Evolutionary conservation across 169 alveolate genomes (phyloP).

Genomic region (Sarcocystis neurona): DNA sequence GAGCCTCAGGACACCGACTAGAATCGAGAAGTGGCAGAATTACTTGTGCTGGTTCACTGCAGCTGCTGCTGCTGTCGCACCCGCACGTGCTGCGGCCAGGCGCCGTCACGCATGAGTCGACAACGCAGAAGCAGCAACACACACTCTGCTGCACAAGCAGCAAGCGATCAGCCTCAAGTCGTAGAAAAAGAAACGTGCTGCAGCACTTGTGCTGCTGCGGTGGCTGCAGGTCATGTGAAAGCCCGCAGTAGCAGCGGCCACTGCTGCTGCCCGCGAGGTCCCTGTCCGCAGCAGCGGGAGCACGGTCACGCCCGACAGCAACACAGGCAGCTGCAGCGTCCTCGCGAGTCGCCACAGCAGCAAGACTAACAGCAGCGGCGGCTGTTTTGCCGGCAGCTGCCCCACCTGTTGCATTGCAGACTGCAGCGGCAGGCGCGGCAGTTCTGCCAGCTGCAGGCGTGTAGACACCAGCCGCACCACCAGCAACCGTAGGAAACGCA

Average conservation of each 20-base stretch:
- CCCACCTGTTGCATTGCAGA: too few relatives aligned
- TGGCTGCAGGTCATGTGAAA: background rate
- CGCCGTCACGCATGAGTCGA: background rate
- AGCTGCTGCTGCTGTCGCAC: constrained; percentile 10
- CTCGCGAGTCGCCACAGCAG: too few relatives aligned
- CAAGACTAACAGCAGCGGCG: too few relatives aligned
- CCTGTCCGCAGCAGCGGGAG: too few relatives aligned
- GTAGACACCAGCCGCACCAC: too few relatives aligned
- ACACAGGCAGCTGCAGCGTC: too few relatives aligned
- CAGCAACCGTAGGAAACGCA: too few relatives aligned
- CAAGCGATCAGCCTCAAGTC: background rate
- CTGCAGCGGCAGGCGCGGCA: too few relatives aligned
- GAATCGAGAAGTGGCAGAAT: too few relatives aligned
- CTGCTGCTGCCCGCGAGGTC: background rate
- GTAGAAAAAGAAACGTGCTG: background rate
- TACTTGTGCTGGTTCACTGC: background rate
- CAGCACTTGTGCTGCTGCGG: background rate
- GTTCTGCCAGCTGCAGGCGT: too few relatives aligned
- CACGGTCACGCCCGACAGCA: too few relatives aligned
- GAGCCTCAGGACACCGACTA: background rate
- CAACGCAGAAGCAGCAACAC: background rate
- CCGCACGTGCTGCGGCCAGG: background rate
- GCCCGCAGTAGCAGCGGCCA: background rate
- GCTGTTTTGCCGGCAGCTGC: too few relatives aligned
- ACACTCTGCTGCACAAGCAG: background rate